Base-by-base conservation (phyloP, 345 rosid species). In the Salix caprea region DNA sequence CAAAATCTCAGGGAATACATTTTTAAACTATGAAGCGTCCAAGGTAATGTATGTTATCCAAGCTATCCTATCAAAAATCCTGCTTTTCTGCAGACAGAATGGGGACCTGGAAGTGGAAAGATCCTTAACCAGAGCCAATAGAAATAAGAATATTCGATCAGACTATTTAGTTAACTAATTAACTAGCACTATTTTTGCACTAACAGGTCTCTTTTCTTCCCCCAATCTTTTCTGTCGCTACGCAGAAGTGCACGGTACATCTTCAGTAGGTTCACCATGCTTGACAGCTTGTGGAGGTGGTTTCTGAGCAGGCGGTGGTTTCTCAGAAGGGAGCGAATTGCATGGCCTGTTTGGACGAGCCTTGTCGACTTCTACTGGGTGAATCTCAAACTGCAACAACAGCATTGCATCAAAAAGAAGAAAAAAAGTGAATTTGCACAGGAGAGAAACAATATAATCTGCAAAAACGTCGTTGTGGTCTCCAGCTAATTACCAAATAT, bases 161-260 rank as follows among this genome's bases (percentile, higher is more conserved):
- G 65, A 9, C 64, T 67, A 75, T 16, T n/a, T 60, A 37, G 54
- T 52, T 76, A 56, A 23, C 54, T 39, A 68, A 39, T 21, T 46
- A 61, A 67, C 42, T 18, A 1, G 14, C 44, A 13, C 46, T 37
- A 37, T 32, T 34, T 65, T 50, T 58, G 52, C 21, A 34, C 54
- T 30, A 56, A 6, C 1, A 7, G 5, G 19, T 60, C 62, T 37
- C 19, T 44, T 71, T 21, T 71, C 65, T 32, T 48, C 24, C 30
- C 44, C 16, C 7, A 4, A 3, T 46, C 46, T 66, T 23, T 39
- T 64, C 42, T 60, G 68, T 67, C 14, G 40, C 83, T 91, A 95
- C 37, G 99, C 97, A 4, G 97, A 93, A 69, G 92, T 88, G 80
- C 84, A 54, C 4, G 92, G 97, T 58, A 93, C 70, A 68, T 93